Evolutionary conservation across 805 yeast genomes (phyloP), one percentile per base, ranked within the genome.

Genomic region (Groenewaldozyma salmanticensis): DNA sequence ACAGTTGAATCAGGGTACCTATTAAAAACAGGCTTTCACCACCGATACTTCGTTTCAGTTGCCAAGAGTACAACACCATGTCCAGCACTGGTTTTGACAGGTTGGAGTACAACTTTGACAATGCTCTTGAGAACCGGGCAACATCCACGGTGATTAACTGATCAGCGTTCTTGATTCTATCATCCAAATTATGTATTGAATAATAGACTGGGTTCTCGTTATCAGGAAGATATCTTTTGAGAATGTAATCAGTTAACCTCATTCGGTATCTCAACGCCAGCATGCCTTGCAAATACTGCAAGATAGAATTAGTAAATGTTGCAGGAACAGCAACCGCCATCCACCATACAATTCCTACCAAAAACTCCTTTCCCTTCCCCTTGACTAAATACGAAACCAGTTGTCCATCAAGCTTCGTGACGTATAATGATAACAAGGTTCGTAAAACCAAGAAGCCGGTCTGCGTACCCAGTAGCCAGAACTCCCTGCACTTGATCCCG

Each of bases 311-410:
- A 6, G 83, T 79, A 22, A 83, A 54, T 2, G 95, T 74, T 1
- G 95, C 92, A 0, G 97, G 97, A 6, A 86, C 58, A 7, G 96
- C 95, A 11, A 88, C 67, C 13, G 75, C 52, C 79, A 88, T 74
- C 96, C 96, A 88, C 52, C 74, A 68, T 2, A 72, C 66, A 42
- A 87, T 60, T 21, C 81, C 70, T 45, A 71, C 70, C 42, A 79
- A 64, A 53, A 88, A 87, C 35, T 67, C 68, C 36, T 70, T 66
- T 46, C 86, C 81, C 38, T 71, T 70, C 47, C 81, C 84, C 32
- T 80, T 72, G 21, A 88, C 83, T 50, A 88, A 69, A 1, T 84
- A 75, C 0, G 95, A 84, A 3, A 88, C 95, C 40, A 88, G 65
- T 54, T 70, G 67, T 49, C 96, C 96, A 59, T 88, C 96, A 43